Percentiles rank a stretch among this genome's conserved stretches.
phyloP scores from a whole-genome alignment of 768 basidiomycete species.

The Tylopilus intermedius region DNA sequence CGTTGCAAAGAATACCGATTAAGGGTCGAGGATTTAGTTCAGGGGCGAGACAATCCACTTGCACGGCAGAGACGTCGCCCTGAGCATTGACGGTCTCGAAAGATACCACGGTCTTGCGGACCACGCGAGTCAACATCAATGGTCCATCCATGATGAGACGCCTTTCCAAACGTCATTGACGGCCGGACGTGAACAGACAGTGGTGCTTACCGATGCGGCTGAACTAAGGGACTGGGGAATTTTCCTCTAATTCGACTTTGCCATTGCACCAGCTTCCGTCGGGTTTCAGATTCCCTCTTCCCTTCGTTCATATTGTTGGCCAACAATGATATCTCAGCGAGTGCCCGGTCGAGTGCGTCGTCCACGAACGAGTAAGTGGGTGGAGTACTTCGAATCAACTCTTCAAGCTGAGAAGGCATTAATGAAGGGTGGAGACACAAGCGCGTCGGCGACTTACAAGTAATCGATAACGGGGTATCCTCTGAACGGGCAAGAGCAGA shows the following conservation, averaged over 20 bases:
- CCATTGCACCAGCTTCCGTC: slow-evolving; percentile 87
- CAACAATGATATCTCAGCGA: slow-evolving; percentile 81
- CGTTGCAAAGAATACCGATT: slow-evolving; percentile 85
- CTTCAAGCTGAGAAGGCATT: slow-evolving; percentile 54
- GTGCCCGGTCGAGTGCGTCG: slow-evolving; percentile 79
- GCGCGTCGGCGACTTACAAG: slow-evolving; percentile 52
- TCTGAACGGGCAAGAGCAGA: slow-evolving; percentile 88
- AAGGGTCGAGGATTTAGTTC: slow-evolving; percentile 77
- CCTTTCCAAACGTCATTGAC: slow-evolving; percentile 35
- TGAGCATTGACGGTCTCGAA: slow-evolving; percentile 78
- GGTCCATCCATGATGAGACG: slow-evolving; percentile 92
- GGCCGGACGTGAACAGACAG: neutral
- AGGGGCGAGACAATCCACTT: slow-evolving; percentile 86
- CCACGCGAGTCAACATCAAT: slow-evolving; percentile 81
- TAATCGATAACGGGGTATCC: slow-evolving; percentile 94
- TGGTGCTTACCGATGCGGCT: slow-evolving; percentile 79
- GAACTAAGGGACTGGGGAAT: slow-evolving; percentile 96
- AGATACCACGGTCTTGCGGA: slow-evolving; percentile 75
- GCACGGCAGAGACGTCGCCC: slow-evolving; percentile 74
- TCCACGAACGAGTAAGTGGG: slow-evolving; percentile 69
- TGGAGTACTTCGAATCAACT: slow-evolving; percentile 81
- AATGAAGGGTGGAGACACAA: neutral
- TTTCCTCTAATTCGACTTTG: slow-evolving; percentile 83
- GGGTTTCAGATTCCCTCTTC: slow-evolving; percentile 90
- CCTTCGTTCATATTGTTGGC: slow-evolving; percentile 98